These are phyloP conservation scores for Rhizopus stolonifer DNA, from an alignment of 371 early-diverging fungal genomes.

Conservation along the genomic window DNA sequence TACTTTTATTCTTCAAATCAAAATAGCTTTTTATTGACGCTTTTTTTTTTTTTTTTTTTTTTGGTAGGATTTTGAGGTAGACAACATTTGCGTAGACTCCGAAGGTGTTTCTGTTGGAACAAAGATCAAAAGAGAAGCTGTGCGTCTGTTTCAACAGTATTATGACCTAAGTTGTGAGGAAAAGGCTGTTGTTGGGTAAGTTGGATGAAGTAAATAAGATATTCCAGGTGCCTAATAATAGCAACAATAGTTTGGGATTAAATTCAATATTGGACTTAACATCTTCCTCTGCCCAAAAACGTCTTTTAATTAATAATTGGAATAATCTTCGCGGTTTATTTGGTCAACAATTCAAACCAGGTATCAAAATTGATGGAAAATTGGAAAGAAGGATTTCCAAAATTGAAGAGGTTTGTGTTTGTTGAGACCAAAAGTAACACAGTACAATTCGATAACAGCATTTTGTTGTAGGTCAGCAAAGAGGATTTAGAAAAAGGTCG, in stretches of 20 bases:
- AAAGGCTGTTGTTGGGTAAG: not conserved
- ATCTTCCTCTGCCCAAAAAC: not conserved
- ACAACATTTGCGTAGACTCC: not conserved
- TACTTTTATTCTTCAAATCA: not conserved
- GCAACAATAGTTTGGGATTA: not conserved
- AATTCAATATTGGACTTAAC: not conserved
- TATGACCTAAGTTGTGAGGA: not conserved
- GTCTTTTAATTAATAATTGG: not conserved
- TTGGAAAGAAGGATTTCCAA: not conserved
- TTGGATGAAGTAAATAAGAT: constrained; percentile 1
- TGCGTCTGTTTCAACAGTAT: not conserved
- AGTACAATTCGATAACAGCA: not conserved
- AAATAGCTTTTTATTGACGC: not conserved
- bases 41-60: not conserved
- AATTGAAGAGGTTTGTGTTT: constrained; percentile 2
- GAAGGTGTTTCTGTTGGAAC: constrained; percentile 2
- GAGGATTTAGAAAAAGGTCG: too few relatives aligned
- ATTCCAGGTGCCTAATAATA: constrained; percentile 1
- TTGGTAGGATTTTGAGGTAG: not conserved
- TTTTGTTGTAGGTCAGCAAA: too few relatives aligned
- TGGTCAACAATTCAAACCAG: not conserved
- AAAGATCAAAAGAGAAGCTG: not conserved
- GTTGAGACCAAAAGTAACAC: not conserved
- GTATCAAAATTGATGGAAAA: not conserved
- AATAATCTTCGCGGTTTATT: not conserved